These are phyloP conservation scores for Corrigiola litoralis DNA, from an alignment of 179 eudicot genomes.

Conservation along the genomic window DNA sequence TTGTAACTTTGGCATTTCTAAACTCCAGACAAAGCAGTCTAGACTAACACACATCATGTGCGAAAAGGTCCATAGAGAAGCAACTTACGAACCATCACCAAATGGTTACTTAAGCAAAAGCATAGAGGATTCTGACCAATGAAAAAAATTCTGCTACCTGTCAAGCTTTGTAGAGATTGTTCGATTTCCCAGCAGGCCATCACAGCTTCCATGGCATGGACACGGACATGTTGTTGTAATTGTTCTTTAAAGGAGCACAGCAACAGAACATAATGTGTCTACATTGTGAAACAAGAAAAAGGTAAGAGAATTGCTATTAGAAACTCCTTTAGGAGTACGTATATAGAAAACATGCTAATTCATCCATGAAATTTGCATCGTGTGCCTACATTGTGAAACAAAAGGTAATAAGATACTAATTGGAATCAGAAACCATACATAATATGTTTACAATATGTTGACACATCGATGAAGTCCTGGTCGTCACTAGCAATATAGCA, in stretches of 20 bases:
- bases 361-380: too few relatives aligned
- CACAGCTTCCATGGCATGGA: constrained; percentile 99
- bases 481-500: too few relatives aligned
- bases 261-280: constrained; percentile 90
- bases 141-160: constrained; percentile 41
- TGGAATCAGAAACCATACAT: too few relatives aligned
- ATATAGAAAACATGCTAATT: background rate
- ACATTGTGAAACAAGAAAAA: constrained; percentile 19
- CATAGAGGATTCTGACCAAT: background rate
- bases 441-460: too few relatives aligned
- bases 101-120: background rate
- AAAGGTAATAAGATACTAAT: too few relatives aligned
- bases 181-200: constrained; percentile 99
- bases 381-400: too few relatives aligned
- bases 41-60: background rate
- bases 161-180: constrained; percentile 94
- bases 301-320: background rate
- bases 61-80: background rate
- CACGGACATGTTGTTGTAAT: constrained; percentile 97
- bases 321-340: background rate
- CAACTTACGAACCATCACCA: background rate
- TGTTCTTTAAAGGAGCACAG: constrained; percentile 93
- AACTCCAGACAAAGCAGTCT: background rate
- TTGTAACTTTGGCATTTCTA: background rate
- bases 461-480: too few relatives aligned